Evolutionary conservation across 192 early-diverging fungal genomes (phyloP).

Genomic region (Dimargaris xerosporica): DNA sequence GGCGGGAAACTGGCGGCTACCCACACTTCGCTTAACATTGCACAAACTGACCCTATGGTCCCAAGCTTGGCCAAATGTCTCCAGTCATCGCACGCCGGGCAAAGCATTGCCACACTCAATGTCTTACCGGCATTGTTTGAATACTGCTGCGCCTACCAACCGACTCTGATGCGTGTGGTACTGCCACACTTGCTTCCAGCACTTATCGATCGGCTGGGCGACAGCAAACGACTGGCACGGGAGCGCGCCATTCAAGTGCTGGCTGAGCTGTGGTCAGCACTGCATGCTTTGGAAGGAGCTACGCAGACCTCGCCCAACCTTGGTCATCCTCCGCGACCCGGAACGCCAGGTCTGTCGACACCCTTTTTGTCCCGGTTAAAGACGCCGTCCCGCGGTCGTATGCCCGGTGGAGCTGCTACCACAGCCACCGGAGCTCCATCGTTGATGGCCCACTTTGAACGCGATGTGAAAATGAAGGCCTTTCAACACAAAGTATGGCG

Average conservation of each 20-base stretch:
- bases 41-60: background rate
- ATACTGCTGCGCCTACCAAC: constrained; percentile 1
- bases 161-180: background rate
- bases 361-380: background rate
- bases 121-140: background rate
- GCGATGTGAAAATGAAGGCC: constrained; percentile 5
- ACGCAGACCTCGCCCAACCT: background rate
- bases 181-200: background rate
- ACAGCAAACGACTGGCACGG: background rate
- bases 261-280: background rate
- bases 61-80: constrained; percentile 3
- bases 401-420: background rate
- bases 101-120: constrained; percentile 4
- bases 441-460: background rate
- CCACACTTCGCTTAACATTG: background rate
- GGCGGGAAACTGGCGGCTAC: background rate
- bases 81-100: background rate
- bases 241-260: constrained; percentile 7
- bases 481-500: constrained; percentile 7
- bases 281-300: background rate
- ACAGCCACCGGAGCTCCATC: background rate
- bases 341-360: background rate
- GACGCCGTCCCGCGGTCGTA: background rate
- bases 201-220: constrained; percentile 2
- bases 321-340: constrained; percentile 6